Evolutionary conservation across 2,329 filamentous ascomycete species (phyloP), one percentile per base, ranked within the genome.

Genomic region (Claviceps capensis): DNA sequence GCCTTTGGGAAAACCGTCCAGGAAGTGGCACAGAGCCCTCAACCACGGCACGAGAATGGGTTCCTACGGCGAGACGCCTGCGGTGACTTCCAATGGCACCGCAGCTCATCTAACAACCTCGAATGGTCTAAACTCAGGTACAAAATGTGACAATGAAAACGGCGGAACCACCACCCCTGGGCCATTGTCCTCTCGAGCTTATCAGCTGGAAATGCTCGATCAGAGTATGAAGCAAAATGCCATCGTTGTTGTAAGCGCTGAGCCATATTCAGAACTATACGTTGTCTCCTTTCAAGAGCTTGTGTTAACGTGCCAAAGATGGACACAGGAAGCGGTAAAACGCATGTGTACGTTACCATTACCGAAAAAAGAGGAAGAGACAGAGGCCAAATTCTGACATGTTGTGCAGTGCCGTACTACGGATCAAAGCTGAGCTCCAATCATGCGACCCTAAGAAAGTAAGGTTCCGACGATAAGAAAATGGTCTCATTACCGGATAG

Each of bases 321-420:
- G 85, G 85, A 86, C 55, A 90, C 86, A 0, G 86, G 86, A 1
- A 87, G 79, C 56, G 86, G 86, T 2, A 90, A 90, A 64, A 89
- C 86, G 3, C 81, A 85, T 57, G 78, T 89, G 84, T 87, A 75
- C 67, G 76, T 66, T 16, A 47, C 8, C 9, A 34, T 34, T 11
- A 4, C 9, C 9, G 9, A 34, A 34, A 11, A 30, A 30, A 34
- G 9, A 34, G 7, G 8, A 48, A 30, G 13, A 40, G 6, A 36
- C 23, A 41, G 36, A 4, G 38, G 36, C 4, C 44, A 40, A 34
- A 9, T 22, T 48, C 53, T 54, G 40, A 44, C 38, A 47, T 37
- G 48, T 23, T 16, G 16, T 48, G 0, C 47, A 86, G 82, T 51
- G 84, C 85, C 19, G 72, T 86, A 9, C 69, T 87, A 51, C 79